Conservation (phyloP, 768 basidiomycete species). For the Suillus placidus region DNA sequence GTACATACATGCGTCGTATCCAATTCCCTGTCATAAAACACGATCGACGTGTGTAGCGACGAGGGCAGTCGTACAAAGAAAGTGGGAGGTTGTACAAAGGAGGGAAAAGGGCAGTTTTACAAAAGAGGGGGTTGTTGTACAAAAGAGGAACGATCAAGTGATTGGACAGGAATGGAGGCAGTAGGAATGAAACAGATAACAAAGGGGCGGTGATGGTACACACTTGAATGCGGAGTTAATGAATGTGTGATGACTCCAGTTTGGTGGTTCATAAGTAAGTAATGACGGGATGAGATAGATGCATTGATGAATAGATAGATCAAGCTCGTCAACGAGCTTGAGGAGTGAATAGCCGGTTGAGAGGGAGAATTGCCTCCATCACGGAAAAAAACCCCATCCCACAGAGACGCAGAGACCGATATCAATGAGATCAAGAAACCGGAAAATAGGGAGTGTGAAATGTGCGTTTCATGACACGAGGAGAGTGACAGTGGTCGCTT, state of each 20-base stretch:
- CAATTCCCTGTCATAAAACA: too few species aligned
- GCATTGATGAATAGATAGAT: constrained; percentile 7
- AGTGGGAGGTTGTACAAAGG: not conserved
- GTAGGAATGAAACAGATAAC: constrained; percentile 1
- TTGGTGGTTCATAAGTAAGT: not conserved
- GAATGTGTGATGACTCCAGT: constrained; percentile 7
- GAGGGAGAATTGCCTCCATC: constrained; percentile 4
- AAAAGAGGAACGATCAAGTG: not conserved
- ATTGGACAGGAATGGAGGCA: not conserved
- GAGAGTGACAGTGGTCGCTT: not conserved
- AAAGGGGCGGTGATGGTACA: not conserved
- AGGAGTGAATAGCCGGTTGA: constrained; percentile 9
- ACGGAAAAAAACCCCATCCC: not conserved
- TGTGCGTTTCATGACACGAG: constrained; percentile 5
- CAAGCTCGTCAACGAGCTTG: constrained; percentile 3
- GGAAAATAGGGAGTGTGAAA: not conserved
- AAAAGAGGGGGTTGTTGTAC: not conserved
- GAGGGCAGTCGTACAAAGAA: too few species aligned
- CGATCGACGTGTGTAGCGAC: too few species aligned
- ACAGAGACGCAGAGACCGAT: not conserved
- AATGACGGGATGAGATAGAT: constrained; percentile 7
- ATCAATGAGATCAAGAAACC: not conserved
- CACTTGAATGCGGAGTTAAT: not conserved
- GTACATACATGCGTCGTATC: too few species aligned
- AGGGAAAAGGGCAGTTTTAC: too few species aligned